Conservation (phyloP, 345 rosid genomes). For the Salix dunnii region DNA sequence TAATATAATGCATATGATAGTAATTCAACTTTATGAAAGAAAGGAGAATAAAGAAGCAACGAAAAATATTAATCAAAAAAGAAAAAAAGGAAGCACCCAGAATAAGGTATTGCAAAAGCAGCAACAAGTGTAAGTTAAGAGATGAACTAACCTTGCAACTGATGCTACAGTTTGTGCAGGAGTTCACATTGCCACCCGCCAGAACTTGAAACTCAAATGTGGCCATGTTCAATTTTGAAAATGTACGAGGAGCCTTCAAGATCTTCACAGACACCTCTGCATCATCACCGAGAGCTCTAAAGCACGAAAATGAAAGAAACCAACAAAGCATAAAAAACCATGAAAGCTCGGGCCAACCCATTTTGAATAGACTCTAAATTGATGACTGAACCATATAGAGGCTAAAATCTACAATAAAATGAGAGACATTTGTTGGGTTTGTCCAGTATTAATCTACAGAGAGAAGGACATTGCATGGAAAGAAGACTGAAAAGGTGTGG, state of each 20-base stretch:
- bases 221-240: conserved; percentile 58
- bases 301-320: conserved; percentile 32
- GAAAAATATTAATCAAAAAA: neutral
- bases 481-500: conserved; percentile 5
- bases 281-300: conserved; percentile 32
- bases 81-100: neutral
- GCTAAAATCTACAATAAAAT: conserved; percentile 14
- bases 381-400: conserved; percentile 2
- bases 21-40: neutral
- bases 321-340: conserved; percentile 39
- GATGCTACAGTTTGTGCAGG: conserved; percentile 55
- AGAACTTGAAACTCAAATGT: conserved; percentile 62
- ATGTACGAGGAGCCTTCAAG: conserved; percentile 54
- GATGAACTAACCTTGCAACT: conserved; percentile 63
- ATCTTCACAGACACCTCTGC: conserved; percentile 53
- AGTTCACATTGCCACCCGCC: conserved; percentile 37
- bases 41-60: neutral
- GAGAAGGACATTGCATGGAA: conserved; percentile 17
- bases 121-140: neutral
- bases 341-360: conserved; percentile 40
- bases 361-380: conserved; percentile 20
- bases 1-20: neutral
- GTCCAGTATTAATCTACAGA: neutral
- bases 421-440: conserved; percentile 14
- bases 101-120: neutral